These are phyloP conservation scores for Pichiaceae sp. DNA, from an alignment of 1,139 yeast species.

Conservation along the genomic window DNA sequence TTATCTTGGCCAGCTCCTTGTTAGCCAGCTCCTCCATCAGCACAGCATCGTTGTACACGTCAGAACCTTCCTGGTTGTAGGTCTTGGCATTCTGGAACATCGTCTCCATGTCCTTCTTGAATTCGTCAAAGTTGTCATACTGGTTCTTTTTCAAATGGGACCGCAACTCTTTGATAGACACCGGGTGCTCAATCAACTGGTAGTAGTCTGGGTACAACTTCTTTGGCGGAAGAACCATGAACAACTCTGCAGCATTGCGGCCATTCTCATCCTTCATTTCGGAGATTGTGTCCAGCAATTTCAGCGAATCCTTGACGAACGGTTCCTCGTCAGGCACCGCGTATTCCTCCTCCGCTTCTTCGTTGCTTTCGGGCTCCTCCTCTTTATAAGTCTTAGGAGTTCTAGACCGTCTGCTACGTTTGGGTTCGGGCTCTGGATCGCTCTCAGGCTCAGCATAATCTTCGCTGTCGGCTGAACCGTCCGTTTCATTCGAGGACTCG, in stretches of 20 bases:
- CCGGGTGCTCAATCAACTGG: constrained; percentile 68
- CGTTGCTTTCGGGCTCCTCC: constrained; percentile 7
- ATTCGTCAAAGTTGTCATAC: constrained; percentile 50
- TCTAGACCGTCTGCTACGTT: neutral
- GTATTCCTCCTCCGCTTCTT: constrained; percentile 12
- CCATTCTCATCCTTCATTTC: constrained; percentile 29
- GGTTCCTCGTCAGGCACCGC: constrained; percentile 13
- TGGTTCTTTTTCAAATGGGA: constrained; percentile 47
- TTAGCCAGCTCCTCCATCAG: constrained; percentile 38
- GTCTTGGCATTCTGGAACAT: constrained; percentile 78
- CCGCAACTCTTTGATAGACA: constrained; percentile 63
- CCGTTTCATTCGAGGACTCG: neutral
- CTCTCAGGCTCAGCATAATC: neutral
- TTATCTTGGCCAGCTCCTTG: constrained; percentile 5
- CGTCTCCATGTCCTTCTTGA: constrained; percentile 62
- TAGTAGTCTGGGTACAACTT: constrained; percentile 83
- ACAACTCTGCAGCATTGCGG: constrained; percentile 44
- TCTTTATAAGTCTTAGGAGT: constrained; percentile 2
- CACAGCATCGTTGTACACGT: constrained; percentile 72
- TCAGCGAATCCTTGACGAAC: constrained; percentile 28
- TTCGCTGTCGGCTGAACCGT: neutral
- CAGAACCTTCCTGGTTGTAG: constrained; percentile 87
- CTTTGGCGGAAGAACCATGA: constrained; percentile 62
- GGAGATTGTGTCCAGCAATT: constrained; percentile 34
- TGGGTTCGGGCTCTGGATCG: neutral